Evolutionary conservation across 2,329 filamentous ascomycete species (phyloP), one percentile per base, ranked within the genome.

Genomic region (Capronia americana): DNA sequence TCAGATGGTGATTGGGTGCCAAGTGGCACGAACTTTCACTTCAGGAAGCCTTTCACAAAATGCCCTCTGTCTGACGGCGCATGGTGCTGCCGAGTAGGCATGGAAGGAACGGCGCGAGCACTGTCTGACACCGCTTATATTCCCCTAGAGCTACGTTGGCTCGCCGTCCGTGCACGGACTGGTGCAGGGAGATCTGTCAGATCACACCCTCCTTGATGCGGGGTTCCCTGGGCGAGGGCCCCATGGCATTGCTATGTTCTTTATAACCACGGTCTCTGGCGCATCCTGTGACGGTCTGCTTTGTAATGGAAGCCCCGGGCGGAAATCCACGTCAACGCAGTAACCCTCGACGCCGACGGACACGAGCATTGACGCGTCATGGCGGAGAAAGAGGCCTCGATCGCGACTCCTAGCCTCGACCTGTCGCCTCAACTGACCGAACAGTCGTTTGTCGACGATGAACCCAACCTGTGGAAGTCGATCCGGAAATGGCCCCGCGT

Each of bases 401-500:
- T 50, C 41, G 41, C 41, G 41, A 59, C 57, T 11, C 57, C 57
- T 4, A 50, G 41, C 17, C 51, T 63, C n/a, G 50, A 41, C 14
- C 50, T 63, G 24, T 61, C 58, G 20, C 58, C 28, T 10, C 60
- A 63, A 34, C 23, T 24, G 26, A 44, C 53, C 3, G 50, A 63
- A 26, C 60, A 63, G 20, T 59, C 56, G 11, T 34, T 26, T 14
- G 48, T 61, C 24, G 58, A 54, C 58, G 58, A 61, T 14, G 58
- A 67, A 24, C 58, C 64, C 34, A 63, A 41, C 5, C 56, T 71
- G 24, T 48, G 54, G 57, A 26, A 64, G 50, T 65, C 70, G n/a
- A 44, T 70, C 20, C 59, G 62, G 34, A 65, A 58, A 64, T 72
- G 65, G 54, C 70, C 69, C 10, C 64, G 64, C 44, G 50, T 72